These are phyloP conservation scores for Populus hybrid DNA, from an alignment of 441 rosid species.

Conservation along the genomic window DNA sequence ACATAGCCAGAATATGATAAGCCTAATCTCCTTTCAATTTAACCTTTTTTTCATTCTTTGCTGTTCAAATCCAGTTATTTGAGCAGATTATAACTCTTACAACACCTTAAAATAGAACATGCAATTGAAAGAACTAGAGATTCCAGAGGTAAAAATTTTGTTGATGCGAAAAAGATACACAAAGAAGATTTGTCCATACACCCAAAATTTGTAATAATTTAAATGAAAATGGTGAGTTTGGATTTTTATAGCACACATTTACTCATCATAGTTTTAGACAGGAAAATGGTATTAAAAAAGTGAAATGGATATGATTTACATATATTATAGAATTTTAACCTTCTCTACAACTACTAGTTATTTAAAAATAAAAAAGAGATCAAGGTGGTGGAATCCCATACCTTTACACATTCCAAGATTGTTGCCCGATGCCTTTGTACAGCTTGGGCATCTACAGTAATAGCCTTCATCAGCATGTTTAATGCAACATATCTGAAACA, in stretches of 20 bases:
- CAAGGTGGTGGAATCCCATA: constrained; percentile 20
- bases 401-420: constrained; percentile 98
- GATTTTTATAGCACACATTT: not conserved
- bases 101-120: not conserved
- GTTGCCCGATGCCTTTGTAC: constrained; percentile 98
- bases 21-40: not conserved
- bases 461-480: constrained; percentile 98
- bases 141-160: not conserved
- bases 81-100: not conserved
- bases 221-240: not conserved
- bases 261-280: not conserved
- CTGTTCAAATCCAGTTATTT: not conserved
- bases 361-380: not conserved
- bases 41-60: not conserved
- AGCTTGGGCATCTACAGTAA: constrained; percentile 90
- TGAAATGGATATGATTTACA: too few species aligned
- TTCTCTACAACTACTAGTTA: not conserved
- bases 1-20: not conserved
- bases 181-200: not conserved
- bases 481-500: constrained; percentile 89
- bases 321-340: not conserved
- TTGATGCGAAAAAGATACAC: not conserved
- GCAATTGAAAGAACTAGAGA: not conserved
- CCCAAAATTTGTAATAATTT: not conserved
- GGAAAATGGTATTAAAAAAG: not conserved